Conservation (phyloP, 495 filamentous ascomycete species). For the Xylaria flabelliformis region DNA sequence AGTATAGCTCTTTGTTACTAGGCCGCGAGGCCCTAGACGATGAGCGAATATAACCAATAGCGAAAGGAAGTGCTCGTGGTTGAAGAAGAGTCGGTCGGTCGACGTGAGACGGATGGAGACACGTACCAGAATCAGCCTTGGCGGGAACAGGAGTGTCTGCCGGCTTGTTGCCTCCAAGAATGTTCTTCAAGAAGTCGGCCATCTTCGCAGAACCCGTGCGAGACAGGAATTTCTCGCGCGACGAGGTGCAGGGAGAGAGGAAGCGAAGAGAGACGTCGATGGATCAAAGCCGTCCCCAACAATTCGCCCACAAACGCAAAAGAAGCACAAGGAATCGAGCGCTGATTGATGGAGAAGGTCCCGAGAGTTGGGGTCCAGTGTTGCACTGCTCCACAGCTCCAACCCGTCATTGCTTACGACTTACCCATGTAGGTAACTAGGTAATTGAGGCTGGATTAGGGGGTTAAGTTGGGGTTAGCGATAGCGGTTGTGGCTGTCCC, state of each 20-base stretch:
- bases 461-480: not conserved
- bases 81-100: not conserved
- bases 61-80: not conserved
- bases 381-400: slow-evolving; percentile 18
- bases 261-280: slow-evolving; percentile 22
- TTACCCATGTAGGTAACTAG: too few relatives aligned
- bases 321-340: slow-evolving; percentile 11
- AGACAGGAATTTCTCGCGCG: slow-evolving; percentile 28
- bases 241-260: slow-evolving; percentile 27
- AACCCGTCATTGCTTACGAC: not conserved
- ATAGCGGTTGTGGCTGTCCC: not conserved
- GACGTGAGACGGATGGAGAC: not conserved
- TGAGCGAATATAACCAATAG: slow-evolving; percentile 1
- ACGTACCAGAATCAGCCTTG: slow-evolving; percentile 66
- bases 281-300: slow-evolving; percentile 19
- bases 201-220: slow-evolving; percentile 49
- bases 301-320: slow-evolving; percentile 21
- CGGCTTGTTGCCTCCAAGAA: slow-evolving; percentile 69
- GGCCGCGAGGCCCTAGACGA: too few relatives aligned
- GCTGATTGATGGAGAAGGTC: slow-evolving; percentile 16
- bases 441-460: slow-evolving; percentile 14
- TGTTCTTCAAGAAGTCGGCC: slow-evolving; percentile 71
- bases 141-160: slow-evolving; percentile 54
- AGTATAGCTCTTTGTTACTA: not conserved
- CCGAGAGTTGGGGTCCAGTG: slow-evolving; percentile 29